A percentile compares a stretch with the other conserved stretches of the same genome.
Conservation (phyloP, 257 asterid genomes). For the Solanum ossicruentum region DNA sequence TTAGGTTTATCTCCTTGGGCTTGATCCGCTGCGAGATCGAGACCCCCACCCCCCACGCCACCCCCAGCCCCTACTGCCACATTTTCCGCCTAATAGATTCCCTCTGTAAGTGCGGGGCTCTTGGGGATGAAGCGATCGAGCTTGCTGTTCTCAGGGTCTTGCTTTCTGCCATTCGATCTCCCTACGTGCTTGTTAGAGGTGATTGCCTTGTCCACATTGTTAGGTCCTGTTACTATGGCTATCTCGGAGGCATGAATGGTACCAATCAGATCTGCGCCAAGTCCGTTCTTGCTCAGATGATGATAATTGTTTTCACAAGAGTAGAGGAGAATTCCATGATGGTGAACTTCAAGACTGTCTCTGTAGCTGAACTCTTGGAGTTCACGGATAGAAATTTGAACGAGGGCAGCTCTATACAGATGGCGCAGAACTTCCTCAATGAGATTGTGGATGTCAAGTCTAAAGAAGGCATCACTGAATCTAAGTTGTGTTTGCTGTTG, state of each 20-base stretch:
- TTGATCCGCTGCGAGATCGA: conserved; percentile 65
- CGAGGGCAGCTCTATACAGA: conserved; percentile 82
- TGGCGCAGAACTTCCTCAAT: conserved; percentile 63
- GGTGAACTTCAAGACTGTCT: conserved; percentile 44
- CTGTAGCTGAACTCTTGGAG: conserved; percentile 72
- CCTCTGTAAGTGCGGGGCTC: conserved; percentile 61
- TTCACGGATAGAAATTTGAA: conserved; percentile 86
- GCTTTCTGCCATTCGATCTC: conserved; percentile 78
- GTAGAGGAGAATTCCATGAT: conserved; percentile 58
- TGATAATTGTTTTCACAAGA: conserved; percentile 78
- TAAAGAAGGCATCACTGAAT: conserved; percentile 44
- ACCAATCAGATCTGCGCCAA: conserved; percentile 99
- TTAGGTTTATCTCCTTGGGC: conserved; percentile 61
- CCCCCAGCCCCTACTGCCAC: conserved; percentile 18
- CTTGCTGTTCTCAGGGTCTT: conserved; percentile 64
- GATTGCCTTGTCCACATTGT: conserved; percentile 75
- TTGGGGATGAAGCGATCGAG: conserved; percentile 70
- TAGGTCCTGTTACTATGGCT: conserved; percentile 89
- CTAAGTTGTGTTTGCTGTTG: conserved; percentile 15
- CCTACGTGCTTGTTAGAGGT: conserved; percentile 55
- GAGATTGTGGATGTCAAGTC: conserved; percentile 74
- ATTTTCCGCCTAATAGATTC: conserved; percentile 61
- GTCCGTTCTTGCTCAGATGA: conserved; percentile 93
- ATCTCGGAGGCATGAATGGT: conserved; percentile 84
- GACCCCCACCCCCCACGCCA: neutral